Conservation (phyloP, 106 monocot genomes). For the Narthecium ossifragum region DNA sequence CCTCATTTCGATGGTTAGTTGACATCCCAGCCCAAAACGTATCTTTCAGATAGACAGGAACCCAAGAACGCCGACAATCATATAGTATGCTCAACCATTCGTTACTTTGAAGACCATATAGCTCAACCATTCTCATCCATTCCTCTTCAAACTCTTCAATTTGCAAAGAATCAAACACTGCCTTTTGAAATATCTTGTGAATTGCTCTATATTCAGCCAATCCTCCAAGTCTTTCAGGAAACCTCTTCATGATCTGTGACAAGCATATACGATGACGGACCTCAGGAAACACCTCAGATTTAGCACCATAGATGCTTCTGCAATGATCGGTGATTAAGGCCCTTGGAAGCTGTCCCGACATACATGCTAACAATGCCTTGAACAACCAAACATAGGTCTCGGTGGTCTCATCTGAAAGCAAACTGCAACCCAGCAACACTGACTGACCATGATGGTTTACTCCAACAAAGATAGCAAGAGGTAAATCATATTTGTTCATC, state of each 20-base stretch:
- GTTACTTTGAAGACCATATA: constrained; percentile 38
- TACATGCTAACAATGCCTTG: constrained; percentile 52
- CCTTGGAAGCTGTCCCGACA: constrained; percentile 32
- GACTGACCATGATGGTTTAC: constrained; percentile 49
- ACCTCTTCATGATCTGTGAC: constrained; percentile 43
- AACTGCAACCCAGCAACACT: constrained; percentile 36
- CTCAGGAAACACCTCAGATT: constrained; percentile 30
- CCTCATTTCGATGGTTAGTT: constrained; percentile 29
- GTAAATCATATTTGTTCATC: constrained; percentile 19
- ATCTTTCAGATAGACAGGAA: constrained; percentile 51
- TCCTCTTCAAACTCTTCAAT: constrained; percentile 46
- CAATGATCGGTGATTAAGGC: constrained; percentile 44
- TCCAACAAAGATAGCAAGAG: constrained; percentile 44
- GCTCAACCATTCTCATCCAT: constrained; percentile 41
- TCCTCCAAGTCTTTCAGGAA: constrained; percentile 34
- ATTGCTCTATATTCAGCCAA: constrained; percentile 33
- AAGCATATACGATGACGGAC: constrained; percentile 45
- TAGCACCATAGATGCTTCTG: constrained; percentile 30
- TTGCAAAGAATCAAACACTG: constrained; percentile 48
- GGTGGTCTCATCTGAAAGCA: constrained; percentile 43
- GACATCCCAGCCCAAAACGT: constrained; percentile 63
- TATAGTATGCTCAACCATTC: constrained; percentile 45
- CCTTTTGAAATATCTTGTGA: constrained; percentile 39
- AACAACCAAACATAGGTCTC: constrained; percentile 51
- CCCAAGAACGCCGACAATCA: constrained; percentile 37